phyloP scores from a whole-genome alignment of 2,329 filamentous ascomycete species.

The Pseudogymnoascus sp. region DNA sequence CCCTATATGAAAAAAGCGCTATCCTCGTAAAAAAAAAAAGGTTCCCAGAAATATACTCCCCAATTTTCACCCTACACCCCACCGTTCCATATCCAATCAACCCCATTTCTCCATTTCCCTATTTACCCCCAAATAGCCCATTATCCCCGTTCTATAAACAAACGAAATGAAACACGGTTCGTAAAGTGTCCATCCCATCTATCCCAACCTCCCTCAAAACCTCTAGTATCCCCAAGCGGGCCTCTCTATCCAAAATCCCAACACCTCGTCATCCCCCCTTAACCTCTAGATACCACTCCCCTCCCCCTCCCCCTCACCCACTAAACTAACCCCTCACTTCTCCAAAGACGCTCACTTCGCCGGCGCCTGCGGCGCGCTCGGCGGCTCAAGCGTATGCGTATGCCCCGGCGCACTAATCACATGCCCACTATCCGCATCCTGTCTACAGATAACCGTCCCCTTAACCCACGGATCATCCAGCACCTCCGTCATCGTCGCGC shows the following conservation, averaged over 20 bases:
- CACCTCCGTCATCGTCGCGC: conserved; percentile 80
- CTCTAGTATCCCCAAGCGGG: too few relatives aligned
- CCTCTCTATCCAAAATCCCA: not conserved
- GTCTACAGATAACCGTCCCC: conserved; percentile 73
- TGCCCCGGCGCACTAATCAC: conserved; percentile 70
- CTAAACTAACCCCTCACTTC: not conserved
- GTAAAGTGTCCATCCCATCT: not conserved
- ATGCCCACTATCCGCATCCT: conserved; percentile 63
- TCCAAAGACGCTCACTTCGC: not conserved
- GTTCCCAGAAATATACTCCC: not conserved
- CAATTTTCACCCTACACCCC: not conserved
- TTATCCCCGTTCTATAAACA: not conserved
- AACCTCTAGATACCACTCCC: not conserved
- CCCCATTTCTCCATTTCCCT: not conserved
- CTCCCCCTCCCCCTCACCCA: not conserved
- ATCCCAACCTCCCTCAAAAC: not conserved
- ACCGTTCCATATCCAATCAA: not conserved
- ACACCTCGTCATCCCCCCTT: not conserved
- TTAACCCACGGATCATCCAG: conserved; percentile 85
- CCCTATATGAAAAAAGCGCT: not conserved
- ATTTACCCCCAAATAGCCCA: not conserved
- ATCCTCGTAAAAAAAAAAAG: not conserved
- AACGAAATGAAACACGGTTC: not conserved
- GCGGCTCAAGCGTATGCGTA: conserved; percentile 75
- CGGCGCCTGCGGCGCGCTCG: conserved; percentile 35